Evolutionary conservation across 2,329 filamentous ascomycete genomes (phyloP), one percentile per base, ranked within the genome.

Genomic region (Didymosphaeria variabile): DNA sequence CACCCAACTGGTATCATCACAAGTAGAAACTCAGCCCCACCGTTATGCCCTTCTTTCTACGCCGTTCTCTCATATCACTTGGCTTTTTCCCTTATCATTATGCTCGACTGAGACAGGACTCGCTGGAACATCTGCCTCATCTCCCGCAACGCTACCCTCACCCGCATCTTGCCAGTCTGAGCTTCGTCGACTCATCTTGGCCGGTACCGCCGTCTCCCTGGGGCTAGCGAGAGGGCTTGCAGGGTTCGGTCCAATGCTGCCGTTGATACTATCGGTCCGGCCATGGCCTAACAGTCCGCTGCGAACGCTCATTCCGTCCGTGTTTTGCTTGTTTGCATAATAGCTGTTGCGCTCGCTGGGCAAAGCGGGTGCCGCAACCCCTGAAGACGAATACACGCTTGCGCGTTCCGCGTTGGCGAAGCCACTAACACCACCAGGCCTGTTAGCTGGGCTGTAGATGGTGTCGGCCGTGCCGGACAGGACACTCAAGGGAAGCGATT

Each of bases 311-410:
- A 89, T 88, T 1, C 87, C 91, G 67, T 97, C 92, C 5, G 83
- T 77, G 46, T 79, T 78, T 61, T 81, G 78, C 63, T 83, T 83
- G 70, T 82, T 87, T 61, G 88, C 87, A 31, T 90, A 87, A 72
- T 97, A 94, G 78, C 92, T 96, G 75, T 91, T 94, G 52, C 94
- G 86, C 72, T 97, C 94, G 60, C 90, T 90, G 7, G 86, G 82
- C 8, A 92, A 79, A 13, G 87, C 86, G 6, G 90, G 88, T 0
- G 86, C 86, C 15, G 77, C 74, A 42, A 81, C 74, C 15, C 91
- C 91, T 0, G 90, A 89, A 0, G 89, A 85, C 0, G 91, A 93
- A 80, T 97, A 97, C 55, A 97, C 88, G 74, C 90, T 93, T 17
- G 89, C 88, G n/a, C 91, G 85, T 77, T 93, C 91, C 23, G 85